Evolutionary conservation across 1,284 basidiomycete species (phyloP).

Genomic region (Boletus hoseneyae): DNA sequence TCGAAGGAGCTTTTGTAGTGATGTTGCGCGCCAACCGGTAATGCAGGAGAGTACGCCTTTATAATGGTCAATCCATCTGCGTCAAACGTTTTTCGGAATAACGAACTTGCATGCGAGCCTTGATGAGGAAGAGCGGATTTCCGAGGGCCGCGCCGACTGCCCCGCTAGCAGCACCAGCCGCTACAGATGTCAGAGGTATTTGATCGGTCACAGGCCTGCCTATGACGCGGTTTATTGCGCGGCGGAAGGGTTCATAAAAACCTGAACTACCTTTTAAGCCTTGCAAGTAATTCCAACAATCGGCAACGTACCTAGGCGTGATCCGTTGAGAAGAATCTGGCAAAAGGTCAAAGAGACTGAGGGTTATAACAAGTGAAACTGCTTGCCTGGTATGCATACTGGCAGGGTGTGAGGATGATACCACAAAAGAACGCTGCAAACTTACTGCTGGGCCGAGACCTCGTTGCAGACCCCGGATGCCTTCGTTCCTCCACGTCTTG

Average conservation of each 20-base stretch:
- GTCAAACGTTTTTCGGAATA: neutral
- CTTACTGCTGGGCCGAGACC: slow-evolving; percentile 87
- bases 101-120: slow-evolving; percentile 92
- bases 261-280: slow-evolving; percentile 44
- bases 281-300: neutral
- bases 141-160: slow-evolving; percentile 88
- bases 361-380: neutral
- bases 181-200: slow-evolving; percentile 69
- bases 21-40: slow-evolving; percentile 95
- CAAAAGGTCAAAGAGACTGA: slow-evolving; percentile 7
- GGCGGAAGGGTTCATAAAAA: slow-evolving; percentile 93
- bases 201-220: slow-evolving; percentile 67
- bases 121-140: slow-evolving; percentile 94
- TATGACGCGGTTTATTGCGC: slow-evolving; percentile 62
- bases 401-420: slow-evolving; percentile 18
- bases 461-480: slow-evolving; percentile 86
- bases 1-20: slow-evolving; percentile 83
- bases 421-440: slow-evolving; percentile 21
- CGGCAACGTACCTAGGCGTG: slow-evolving; percentile 70
- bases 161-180: slow-evolving; percentile 87
- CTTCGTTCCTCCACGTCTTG: slow-evolving; percentile 92
- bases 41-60: slow-evolving; percentile 84
- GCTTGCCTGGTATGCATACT: slow-evolving; percentile 90
- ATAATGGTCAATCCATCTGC: slow-evolving; percentile 1
- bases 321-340: slow-evolving; percentile 91